Conservation (phyloP, 768 basidiomycete genomes). For the Tylopilus sp. region DNA sequence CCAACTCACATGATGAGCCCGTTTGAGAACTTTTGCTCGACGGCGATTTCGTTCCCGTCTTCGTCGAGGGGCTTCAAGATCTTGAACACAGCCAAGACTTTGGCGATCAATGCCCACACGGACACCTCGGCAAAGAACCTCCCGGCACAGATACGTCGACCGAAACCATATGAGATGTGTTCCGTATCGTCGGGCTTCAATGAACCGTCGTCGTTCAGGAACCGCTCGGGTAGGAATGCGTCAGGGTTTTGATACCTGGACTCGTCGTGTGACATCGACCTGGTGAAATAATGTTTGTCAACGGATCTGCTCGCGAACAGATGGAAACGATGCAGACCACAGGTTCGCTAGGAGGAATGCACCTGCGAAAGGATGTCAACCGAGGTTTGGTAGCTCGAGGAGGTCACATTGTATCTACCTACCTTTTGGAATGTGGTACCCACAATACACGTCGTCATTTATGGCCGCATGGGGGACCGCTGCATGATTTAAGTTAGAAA, state of each 20-base stretch:
- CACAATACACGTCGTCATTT: no score
- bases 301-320: no score
- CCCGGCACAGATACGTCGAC: no score
- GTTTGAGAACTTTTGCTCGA: background rate
- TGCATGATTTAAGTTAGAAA: background rate
- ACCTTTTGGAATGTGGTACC: no score
- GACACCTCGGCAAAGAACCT: background rate
- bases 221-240: background rate
- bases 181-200: background rate
- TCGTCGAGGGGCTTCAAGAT: background rate
- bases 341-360: background rate
- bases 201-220: background rate
- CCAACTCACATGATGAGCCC: no score
- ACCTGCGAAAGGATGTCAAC: background rate
- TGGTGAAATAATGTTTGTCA: background rate
- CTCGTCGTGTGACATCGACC: no score
- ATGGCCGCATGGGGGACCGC: no score
- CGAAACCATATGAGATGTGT: background rate
- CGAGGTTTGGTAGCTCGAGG: background rate
- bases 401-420: background rate
- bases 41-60: background rate
- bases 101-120: background rate
- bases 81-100: no score
- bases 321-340: no score
- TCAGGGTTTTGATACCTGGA: background rate